These are phyloP conservation scores for Leccinum broughii DNA, from an alignment of 768 basidiomycete genomes.

Conservation along the genomic window DNA sequence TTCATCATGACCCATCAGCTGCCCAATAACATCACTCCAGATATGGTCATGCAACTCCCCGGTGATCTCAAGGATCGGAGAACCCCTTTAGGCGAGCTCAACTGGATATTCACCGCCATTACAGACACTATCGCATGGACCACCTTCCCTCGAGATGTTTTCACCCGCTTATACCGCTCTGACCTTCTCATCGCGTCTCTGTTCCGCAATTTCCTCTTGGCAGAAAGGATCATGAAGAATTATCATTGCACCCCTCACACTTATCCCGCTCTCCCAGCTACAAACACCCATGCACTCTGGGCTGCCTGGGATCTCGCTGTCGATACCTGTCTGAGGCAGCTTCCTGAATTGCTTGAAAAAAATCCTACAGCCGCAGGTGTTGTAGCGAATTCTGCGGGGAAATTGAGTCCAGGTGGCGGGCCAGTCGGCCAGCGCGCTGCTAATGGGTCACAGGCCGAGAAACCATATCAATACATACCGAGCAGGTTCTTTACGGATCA, in stretches of 20 bases:
- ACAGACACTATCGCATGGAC: conserved; percentile 99
- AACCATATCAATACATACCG: conserved; percentile 73
- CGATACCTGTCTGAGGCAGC: conserved; percentile 88
- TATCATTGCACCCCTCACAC: conserved; percentile 97
- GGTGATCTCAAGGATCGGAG: conserved; percentile 96
- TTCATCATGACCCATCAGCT: conserved; percentile 90
- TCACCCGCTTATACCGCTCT: conserved; percentile 91
- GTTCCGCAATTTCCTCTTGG: conserved; percentile 96
- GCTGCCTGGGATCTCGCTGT: conserved; percentile 97
- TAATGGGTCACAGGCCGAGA: conserved; percentile 33
- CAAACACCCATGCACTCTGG: conserved; percentile 98
- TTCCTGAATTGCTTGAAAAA: conserved; percentile 75
- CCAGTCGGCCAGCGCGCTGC: conserved; percentile 23
- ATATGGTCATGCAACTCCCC: conserved; percentile 93
- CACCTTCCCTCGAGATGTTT: conserved; percentile 89
- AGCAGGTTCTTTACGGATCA: conserved; percentile 96
- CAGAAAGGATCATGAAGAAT: conserved; percentile 96
- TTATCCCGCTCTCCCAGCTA: conserved; percentile 85
- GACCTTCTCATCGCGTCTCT: conserved; percentile 95
- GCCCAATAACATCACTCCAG: conserved; percentile 74
- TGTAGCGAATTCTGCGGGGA: conserved; percentile 24
- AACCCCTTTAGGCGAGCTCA: conserved; percentile 96
- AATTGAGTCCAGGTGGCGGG: conserved; percentile 12
- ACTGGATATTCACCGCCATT: conserved; percentile 99
- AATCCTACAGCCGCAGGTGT: conserved; percentile 24